Conservation (phyloP, 2,329 filamentous ascomycete genomes). For the Penicillium frequentans region DNA sequence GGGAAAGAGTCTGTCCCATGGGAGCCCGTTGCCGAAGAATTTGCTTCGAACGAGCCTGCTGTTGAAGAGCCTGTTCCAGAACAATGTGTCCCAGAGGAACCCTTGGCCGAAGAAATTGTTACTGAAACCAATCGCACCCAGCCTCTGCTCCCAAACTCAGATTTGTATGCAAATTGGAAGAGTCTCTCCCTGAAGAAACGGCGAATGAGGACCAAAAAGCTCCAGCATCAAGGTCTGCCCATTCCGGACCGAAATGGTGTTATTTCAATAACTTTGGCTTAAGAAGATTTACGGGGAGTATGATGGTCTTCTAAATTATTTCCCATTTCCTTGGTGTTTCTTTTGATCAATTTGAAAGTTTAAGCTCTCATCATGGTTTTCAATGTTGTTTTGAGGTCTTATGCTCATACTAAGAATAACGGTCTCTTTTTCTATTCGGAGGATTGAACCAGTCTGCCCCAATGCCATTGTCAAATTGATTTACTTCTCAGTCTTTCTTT, state of each 20-base stretch:
- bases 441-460: no score
- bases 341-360: no score
- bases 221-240: background rate
- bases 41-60: background rate
- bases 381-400: no score
- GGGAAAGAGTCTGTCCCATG: background rate
- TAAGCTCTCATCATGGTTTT: no score
- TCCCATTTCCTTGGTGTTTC: no score
- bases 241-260: background rate
- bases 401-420: no score
- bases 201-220: background rate
- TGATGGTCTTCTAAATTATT: no score
- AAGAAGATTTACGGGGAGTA: no score
- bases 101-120: background rate
- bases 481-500: no score
- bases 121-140: background rate
- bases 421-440: no score
- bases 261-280: background rate
- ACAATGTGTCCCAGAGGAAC: background rate
- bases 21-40: background rate
- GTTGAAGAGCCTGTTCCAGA: background rate
- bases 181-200: background rate
- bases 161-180: background rate
- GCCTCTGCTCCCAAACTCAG: background rate
- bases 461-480: no score